Evolutionary conservation across 1,284 basidiomycete genomes (phyloP).

Genomic region (Binderoboletus segoi): DNA sequence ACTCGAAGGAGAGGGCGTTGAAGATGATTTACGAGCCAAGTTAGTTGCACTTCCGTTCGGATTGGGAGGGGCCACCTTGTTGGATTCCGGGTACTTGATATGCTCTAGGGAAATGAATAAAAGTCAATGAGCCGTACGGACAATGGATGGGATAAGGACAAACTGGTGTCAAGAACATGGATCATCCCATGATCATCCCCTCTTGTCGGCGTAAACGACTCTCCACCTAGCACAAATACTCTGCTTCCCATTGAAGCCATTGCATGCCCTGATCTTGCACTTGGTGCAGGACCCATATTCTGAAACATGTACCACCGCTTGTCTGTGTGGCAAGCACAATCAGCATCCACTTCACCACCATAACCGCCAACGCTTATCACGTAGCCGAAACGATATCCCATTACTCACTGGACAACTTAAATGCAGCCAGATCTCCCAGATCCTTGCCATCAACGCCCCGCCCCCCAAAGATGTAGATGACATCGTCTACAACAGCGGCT

Average conservation of each 20-base stretch:
- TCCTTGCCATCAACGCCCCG: constrained; percentile 98
- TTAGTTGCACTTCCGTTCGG: constrained; percentile 34
- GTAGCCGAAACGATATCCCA: not conserved
- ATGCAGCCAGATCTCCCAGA: constrained; percentile 92
- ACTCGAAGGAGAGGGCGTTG: constrained; percentile 36
- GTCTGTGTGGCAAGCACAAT: constrained; percentile 42
- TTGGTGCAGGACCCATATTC: constrained; percentile 96
- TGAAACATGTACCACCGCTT: constrained; percentile 99
- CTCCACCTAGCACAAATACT: constrained; percentile 93
- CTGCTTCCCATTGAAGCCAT: constrained; percentile 90
- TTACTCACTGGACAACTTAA: constrained; percentile 90
- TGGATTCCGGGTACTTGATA: constrained; percentile 90
- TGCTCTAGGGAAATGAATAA: constrained; percentile 55
- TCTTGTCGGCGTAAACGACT: constrained; percentile 77
- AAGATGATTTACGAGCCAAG: constrained; percentile 43
- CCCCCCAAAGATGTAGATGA: constrained; percentile 98
- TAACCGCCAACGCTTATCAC: not conserved
- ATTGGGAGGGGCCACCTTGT: constrained; percentile 47
- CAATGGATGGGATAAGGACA: constrained; percentile 36
- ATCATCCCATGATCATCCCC: constrained; percentile 83
- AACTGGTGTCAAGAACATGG: constrained; percentile 92
- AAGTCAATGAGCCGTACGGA: constrained; percentile 3
- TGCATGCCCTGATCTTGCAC: constrained; percentile 90
- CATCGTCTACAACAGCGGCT: constrained; percentile 95
- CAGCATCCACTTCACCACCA: constrained; percentile 1